Percentiles rank a stretch among this genome's conserved stretches.
Evolutionary conservation across 805 yeast species (phyloP).

Genomic region (Sugiyamaella lignohabitans): DNA sequence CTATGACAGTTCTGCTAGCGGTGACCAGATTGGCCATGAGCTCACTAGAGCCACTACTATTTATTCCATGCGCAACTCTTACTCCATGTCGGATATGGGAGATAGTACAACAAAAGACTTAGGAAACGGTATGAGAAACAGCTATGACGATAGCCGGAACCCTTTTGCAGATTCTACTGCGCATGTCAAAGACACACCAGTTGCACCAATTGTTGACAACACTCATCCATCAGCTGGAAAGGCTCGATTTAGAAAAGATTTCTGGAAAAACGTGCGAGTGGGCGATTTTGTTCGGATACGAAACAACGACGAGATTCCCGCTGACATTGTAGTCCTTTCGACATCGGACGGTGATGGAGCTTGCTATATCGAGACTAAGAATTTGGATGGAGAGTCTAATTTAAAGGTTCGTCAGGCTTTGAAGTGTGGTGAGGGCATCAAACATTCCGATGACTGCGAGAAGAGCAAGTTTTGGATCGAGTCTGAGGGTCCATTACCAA

Average conservation of each 20-base stretch:
- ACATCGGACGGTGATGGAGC: conserved; percentile 69
- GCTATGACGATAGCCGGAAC: conserved; percentile 8
- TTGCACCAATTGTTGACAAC: conserved; percentile 23
- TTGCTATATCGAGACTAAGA: conserved; percentile 65
- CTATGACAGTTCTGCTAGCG: background rate
- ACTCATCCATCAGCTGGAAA: conserved; percentile 26
- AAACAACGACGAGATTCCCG: conserved; percentile 73
- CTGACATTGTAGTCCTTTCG: conserved; percentile 61
- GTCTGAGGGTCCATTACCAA: conserved; percentile 62
- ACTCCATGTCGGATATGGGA: conserved; percentile 8
- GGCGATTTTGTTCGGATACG: conserved; percentile 68
- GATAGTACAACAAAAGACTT: too few relatives aligned
- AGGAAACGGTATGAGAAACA: too few relatives aligned
- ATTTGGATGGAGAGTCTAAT: conserved; percentile 73
- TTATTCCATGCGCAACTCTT: conserved; percentile 18
- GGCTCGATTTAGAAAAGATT: conserved; percentile 45
- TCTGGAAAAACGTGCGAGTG: conserved; percentile 71
- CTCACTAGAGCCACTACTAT: conserved; percentile 20
- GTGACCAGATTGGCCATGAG: conserved; percentile 11
- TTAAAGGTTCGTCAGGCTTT: conserved; percentile 56
- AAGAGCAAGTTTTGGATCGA: conserved; percentile 54
- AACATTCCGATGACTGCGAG: conserved; percentile 53
- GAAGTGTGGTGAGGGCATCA: conserved; percentile 51
- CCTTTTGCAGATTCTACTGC: conserved; percentile 8
- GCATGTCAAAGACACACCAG: background rate